Evolutionary conservation across 139 green algal genomes (phyloP), one percentile per base, ranked within the genome.

Genomic region (Chlorella ohadii): DNA sequence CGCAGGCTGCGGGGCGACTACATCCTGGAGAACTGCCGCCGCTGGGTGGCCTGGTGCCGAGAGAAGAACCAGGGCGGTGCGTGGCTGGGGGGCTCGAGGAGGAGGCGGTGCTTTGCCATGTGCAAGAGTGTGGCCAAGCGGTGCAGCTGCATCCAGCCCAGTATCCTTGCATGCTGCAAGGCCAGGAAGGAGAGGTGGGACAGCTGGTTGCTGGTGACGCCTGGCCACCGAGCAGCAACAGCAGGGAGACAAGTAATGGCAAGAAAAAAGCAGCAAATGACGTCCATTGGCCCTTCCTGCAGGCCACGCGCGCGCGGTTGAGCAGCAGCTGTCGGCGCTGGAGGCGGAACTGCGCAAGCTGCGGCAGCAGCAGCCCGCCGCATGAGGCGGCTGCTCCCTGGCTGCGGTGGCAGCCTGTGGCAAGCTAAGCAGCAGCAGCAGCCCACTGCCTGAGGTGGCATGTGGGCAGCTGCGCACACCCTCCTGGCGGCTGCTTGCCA

Each of bases 1-100:
- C 66, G 27, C 76, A 82, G 76, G 61, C 57, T 75, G 78, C 67
- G 78, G 7, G 77, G 84, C 59, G 36, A 76, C 36, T 64, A 23
- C n/a, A 65, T 88, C 41, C 61, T 85, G 72, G 84, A 22, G 7
- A 68, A 41, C 31, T 86, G 75, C 71, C 64, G 56, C 6, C 75
- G 59, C 56, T 87, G 70, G 86, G 57, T 70, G 27, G 28, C 25
- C 20, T 80, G 78, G 86, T 81, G 65, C 41, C 71, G 34, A 13
- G 78, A 66, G 68, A 88, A 82, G 71, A 67, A 70, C 44, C 71
- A 76, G 33, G 15, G 25, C 5, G 44, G 81, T 86, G 71, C 11
- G 38, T 17, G 12, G 47, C 1, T n/a, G n/a, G n/a, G 23, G 44
- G 44, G 41, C 71, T 39, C 12, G 28, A 3, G 31, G 2, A 3